Conservation (phyloP, 805 yeast species). For the Metschnikowia borealis region DNA sequence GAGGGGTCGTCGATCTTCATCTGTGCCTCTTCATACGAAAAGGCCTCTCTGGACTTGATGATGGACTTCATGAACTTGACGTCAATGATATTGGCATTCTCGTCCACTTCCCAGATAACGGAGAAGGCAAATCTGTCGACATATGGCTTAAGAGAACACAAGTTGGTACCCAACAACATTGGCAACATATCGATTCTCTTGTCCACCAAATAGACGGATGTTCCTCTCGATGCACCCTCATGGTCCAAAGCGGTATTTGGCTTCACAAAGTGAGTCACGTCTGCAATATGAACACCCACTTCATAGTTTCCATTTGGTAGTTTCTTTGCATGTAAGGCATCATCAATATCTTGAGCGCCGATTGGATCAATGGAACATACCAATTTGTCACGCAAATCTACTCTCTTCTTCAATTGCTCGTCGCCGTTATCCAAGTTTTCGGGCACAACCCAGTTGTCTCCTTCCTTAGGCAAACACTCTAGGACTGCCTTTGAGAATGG, state of each 20-base stretch:
- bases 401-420: slow-evolving; percentile 57
- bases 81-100: slow-evolving; percentile 76
- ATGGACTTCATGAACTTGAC: slow-evolving; percentile 82
- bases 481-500: slow-evolving; percentile 92
- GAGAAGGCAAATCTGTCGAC: slow-evolving; percentile 96
- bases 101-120: slow-evolving; percentile 91
- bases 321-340: slow-evolving; percentile 83
- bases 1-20: slow-evolving; percentile 75
- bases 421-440: slow-evolving; percentile 51
- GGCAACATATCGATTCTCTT: slow-evolving; percentile 99
- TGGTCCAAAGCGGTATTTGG: slow-evolving; percentile 87
- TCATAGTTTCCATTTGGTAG: slow-evolving; percentile 93
- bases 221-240: slow-evolving; percentile 96
- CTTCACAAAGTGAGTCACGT: slow-evolving; percentile 95
- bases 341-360: slow-evolving; percentile 97
- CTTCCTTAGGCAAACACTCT: slow-evolving; percentile 89
- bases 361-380: slow-evolving; percentile 98
- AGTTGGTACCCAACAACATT: slow-evolving; percentile 86
- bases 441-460: slow-evolving; percentile 91
- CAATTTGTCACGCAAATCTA: slow-evolving; percentile 80
- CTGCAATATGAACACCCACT: slow-evolving; percentile 99
- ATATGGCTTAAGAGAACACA: slow-evolving; percentile 91
- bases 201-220: slow-evolving; percentile 94
- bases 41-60: slow-evolving; percentile 88
- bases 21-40: slow-evolving; percentile 92